phyloP scores from a whole-genome alignment of 257 asterid species.

The Datura wrightii region DNA sequence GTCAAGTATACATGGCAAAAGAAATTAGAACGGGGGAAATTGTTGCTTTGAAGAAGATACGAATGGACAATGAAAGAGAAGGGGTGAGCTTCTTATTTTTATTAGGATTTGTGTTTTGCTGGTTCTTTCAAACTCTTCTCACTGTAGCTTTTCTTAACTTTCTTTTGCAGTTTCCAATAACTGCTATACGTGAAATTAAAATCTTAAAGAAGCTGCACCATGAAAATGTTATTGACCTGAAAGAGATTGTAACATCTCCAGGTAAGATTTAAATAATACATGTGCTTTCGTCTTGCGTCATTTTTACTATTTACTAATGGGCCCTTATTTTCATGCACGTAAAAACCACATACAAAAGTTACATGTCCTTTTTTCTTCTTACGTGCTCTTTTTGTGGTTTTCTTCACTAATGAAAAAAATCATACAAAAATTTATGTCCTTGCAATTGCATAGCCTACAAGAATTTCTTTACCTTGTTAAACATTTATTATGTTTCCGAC shows the following conservation, averaged over 20 bases:
- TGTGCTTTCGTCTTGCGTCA: not conserved
- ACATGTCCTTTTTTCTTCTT: not conserved
- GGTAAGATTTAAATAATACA: conserved; percentile 48
- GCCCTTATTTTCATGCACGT: conserved; percentile 33
- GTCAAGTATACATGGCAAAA: conserved; percentile 94
- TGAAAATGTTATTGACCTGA: conserved; percentile 84
- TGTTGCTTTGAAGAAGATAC: conserved; percentile 94
- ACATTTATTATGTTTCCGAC: not conserved
- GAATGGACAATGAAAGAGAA: conserved; percentile 98
- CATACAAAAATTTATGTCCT: not conserved
- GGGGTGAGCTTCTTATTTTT: conserved; percentile 64
- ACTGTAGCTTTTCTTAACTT: conserved; percentile 31
- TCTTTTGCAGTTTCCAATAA: conserved; percentile 78
- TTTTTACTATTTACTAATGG: conserved; percentile 9
- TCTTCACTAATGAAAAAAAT: not conserved
- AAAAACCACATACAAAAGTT: not conserved
- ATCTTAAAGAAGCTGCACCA: conserved; percentile 90
- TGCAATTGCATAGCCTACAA: conserved; percentile 11
- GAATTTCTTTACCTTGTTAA: not conserved
- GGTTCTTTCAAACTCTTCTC: not conserved
- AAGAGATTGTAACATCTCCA: conserved; percentile 96
- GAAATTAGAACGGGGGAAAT: conserved; percentile 86
- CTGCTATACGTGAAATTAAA: conserved; percentile 95
- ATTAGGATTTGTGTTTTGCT: not conserved
- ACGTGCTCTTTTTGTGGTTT: not conserved